A percentile compares a stretch with the other conserved stretches of the same genome.
phyloP scores from a whole-genome alignment of 306 rosid genomes.

The Albizia julibrissin region DNA sequence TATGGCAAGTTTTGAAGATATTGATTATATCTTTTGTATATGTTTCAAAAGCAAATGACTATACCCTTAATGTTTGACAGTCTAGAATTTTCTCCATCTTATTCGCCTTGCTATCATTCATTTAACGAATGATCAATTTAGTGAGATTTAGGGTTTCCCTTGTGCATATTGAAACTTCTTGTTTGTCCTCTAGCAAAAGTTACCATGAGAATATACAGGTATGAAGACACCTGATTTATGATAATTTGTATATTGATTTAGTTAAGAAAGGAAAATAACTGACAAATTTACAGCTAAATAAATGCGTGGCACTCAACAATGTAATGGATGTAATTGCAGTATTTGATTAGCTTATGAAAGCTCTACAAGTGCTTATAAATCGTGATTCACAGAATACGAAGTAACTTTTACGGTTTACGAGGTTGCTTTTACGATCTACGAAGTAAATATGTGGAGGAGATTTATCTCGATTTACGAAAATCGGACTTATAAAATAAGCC shows the following conservation, averaged over 20 bases:
- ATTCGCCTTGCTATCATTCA: background rate
- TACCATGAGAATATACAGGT: background rate
- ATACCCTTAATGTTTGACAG: background rate
- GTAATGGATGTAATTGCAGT: background rate
- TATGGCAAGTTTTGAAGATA: background rate
- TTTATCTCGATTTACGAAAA: no score
- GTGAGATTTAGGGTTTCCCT: constrained; percentile 2
- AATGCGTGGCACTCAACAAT: constrained; percentile 5
- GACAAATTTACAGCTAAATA: background rate
- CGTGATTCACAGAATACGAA: no score
- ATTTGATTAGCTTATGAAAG: no score
- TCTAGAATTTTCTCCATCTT: background rate
- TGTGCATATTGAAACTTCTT: background rate
- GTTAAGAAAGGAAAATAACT: background rate
- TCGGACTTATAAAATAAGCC: no score
- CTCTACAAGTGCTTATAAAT: no score
- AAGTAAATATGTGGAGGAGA: no score
- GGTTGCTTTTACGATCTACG: no score
- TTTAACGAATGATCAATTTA: background rate
- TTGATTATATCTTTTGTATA: background rate
- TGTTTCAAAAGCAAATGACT: background rate
- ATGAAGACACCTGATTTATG: background rate
- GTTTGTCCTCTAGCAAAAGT: background rate
- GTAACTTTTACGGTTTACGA: no score
- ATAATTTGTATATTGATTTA: background rate